Conservation (phyloP, 495 filamentous ascomycete species). For the Parathielavia hyrcaniae region DNA sequence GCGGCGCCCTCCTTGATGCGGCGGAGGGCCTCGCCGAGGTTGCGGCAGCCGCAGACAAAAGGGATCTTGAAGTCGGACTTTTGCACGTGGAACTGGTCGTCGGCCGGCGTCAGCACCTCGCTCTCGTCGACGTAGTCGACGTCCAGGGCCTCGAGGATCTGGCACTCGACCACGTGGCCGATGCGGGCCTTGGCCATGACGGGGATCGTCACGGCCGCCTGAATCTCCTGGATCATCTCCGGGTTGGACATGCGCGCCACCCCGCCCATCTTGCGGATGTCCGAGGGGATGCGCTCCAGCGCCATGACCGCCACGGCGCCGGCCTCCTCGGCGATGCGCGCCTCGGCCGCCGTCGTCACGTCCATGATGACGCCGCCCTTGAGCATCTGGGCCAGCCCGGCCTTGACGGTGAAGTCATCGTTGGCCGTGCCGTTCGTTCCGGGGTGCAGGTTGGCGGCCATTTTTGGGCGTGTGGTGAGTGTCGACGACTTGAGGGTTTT, state of each 20-base stretch:
- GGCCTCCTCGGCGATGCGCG: slow-evolving; percentile 94
- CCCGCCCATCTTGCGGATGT: slow-evolving; percentile 87
- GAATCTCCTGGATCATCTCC: slow-evolving; percentile 91
- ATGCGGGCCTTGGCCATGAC: slow-evolving; percentile 99
- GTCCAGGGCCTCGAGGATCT: slow-evolving; percentile 91
- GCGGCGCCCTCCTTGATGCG: slow-evolving; percentile 91
- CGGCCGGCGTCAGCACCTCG: slow-evolving; percentile 94
- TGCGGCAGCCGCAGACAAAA: slow-evolving; percentile 95
- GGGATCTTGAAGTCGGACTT: slow-evolving; percentile 78
- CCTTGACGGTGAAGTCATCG: slow-evolving; percentile 70
- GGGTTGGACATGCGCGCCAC: slow-evolving; percentile 98
- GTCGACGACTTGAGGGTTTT: neutral
- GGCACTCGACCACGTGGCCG: slow-evolving; percentile 96
- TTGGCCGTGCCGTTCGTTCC: slow-evolving; percentile 22
- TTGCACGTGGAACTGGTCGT: slow-evolving; percentile 83
- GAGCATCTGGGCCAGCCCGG: slow-evolving; percentile 90
- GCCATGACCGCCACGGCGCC: slow-evolving; percentile 97
- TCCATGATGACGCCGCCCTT: slow-evolving; percentile 99
- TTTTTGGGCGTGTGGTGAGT: slow-evolving; percentile 14
- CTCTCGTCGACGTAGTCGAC: slow-evolving; percentile 98
- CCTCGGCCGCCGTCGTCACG: slow-evolving; percentile 90
- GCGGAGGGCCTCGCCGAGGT: slow-evolving; percentile 88
- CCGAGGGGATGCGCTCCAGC: slow-evolving; percentile 92
- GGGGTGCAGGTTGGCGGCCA: slow-evolving; percentile 25
- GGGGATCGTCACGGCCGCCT: slow-evolving; percentile 93